Base-by-base conservation (phyloP, 352 stramenopile genomes). In the Phytophthora europaea region DNA sequence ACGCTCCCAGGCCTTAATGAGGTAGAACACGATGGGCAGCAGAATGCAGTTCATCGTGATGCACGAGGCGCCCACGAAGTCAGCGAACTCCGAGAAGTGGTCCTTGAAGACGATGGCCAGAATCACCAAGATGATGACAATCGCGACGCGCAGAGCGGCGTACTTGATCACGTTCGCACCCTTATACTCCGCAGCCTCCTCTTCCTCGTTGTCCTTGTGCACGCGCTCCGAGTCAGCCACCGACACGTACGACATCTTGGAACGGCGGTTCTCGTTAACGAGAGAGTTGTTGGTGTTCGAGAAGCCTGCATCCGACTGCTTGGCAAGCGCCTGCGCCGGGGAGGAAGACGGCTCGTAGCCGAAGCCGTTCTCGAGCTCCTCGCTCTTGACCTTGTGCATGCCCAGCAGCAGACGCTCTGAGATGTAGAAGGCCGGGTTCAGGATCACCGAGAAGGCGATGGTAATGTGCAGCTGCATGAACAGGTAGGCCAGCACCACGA, bases 381-480 rank as follows among this genome's bases (percentile, higher is more conserved):
- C 65, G 0, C 36, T 12, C 4, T 50, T 50, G 8, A 45, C 63
- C 80, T 89, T 88, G 76, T 88, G 78, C 80, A 89, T 84, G 51
- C 82, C 80, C 34, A 89, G 40, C 47, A 86, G 36, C n/a, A 82
- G 40, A 40, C 80, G 78, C 48, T 89, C 82, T 10, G 68, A 43
- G 34, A 87, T 80, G 65, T 83, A 85, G 53, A 87, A 76, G 23
- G 81, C 78, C 6, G 78, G 80, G 62, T 82, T 83, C 15, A 85
- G 38, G 48, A 87, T 79, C 18, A 87, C 78, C 0, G 76, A 71
- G 47, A 84, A 85, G 15, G 80, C 78, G 23, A 85, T 85, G 2
- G 78, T 84, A 38, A 89, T 83, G 62, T 89, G 82, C 4, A 89
- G 67, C 60, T 89, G 82, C 82, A 87, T 89, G 76, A 82, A 85